Evolutionary conservation across 192 early-diverging fungal genomes (phyloP).

Genomic region (Coemansia sp.): DNA sequence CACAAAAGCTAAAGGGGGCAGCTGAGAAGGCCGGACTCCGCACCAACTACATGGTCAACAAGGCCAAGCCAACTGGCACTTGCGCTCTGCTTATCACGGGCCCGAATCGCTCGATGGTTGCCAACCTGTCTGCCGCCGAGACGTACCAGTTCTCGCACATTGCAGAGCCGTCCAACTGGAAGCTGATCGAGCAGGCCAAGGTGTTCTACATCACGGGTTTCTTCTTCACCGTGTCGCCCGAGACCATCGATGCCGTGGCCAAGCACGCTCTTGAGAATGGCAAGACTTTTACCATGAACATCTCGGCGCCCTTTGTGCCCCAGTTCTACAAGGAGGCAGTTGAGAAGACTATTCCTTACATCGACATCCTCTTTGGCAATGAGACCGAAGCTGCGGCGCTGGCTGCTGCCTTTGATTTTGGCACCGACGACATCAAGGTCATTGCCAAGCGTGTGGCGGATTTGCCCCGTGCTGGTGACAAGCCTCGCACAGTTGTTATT

Average conservation of each 20-base stretch:
- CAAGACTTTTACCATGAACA: conserved; percentile 91
- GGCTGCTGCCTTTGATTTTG: conserved; percentile 68
- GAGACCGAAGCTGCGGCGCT: conserved; percentile 93
- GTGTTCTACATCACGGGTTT: conserved; percentile 94
- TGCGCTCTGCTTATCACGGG: conserved; percentile 96
- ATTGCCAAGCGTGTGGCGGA: conserved; percentile 82
- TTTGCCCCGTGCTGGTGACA: conserved; percentile 75
- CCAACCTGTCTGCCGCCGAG: conserved; percentile 95
- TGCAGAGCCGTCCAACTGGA: conserved; percentile 76
- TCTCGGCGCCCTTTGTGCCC: conserved; percentile 94
- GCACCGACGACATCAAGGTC: conserved; percentile 71
- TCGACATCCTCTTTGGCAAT: conserved; percentile 95
- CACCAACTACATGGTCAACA: conserved; percentile 84
- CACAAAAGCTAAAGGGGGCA: conserved; percentile 68
- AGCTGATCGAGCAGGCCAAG: conserved; percentile 79
- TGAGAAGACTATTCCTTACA: conserved; percentile 77
- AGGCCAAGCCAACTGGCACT: conserved; percentile 82
- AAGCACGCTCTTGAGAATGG: conserved; percentile 80
- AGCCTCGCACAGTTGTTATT: conserved; percentile 85
- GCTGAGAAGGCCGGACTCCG: conserved; percentile 82
- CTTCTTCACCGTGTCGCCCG: conserved; percentile 90
- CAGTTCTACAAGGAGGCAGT: conserved; percentile 89
- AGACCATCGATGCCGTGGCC: conserved; percentile 81
- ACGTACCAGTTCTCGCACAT: conserved; percentile 74
- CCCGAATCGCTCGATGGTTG: conserved; percentile 82